Evolutionary conservation across 805 yeast species (phyloP), one percentile per base, ranked within the genome.

Genomic region (Metschnikowia drakensbergensis): DNA sequence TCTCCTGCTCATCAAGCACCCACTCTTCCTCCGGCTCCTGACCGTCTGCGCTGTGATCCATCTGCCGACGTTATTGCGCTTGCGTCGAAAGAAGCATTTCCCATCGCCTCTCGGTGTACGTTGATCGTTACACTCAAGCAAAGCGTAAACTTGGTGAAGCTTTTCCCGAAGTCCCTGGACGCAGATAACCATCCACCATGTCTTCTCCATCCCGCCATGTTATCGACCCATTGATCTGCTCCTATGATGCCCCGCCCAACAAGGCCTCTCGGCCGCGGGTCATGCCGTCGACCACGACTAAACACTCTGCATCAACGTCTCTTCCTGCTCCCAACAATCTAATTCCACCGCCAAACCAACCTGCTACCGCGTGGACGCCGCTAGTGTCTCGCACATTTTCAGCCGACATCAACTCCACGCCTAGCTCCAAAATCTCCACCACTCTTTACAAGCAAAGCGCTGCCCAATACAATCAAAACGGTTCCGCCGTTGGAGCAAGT

Each of bases 351-450:
- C 11, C 31, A 6, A 26, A 6, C 25, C 45, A 45, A 25, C 45
- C 45, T 9, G n/a, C 37, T 11, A 58, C 73, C 4, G 75, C 75
- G 2, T 72, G 76, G 77, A 72, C 77, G 6, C 77, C 77, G 22
- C 54, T 71, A 25, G 68, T 72, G 5, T 62, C 70, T 2, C 68
- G 70, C 37, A 70, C 75, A 5, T 56, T 68, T 47, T 63, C 53
- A 49, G 67, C 63, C 46, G 76, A 71, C 37, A 49, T 68, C 27
- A 50, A 65, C 35, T 59, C 72, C 17, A 71, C 76, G 9, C 76
- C 77, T 9, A 65, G 66, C 53, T 58, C 60, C 33, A 65, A 59
- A 47, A 56, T 61, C 45, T 60, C 51, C 51, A 23, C 52, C 29
- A 41, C 52, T 37, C n/a, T 53, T 31, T 52, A 32, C 52, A 54